Percentiles rank a stretch among this genome's conserved stretches.
phyloP scores from a whole-genome alignment of 1,284 basidiomycete species.

The Austroboletus rostrupii region DNA sequence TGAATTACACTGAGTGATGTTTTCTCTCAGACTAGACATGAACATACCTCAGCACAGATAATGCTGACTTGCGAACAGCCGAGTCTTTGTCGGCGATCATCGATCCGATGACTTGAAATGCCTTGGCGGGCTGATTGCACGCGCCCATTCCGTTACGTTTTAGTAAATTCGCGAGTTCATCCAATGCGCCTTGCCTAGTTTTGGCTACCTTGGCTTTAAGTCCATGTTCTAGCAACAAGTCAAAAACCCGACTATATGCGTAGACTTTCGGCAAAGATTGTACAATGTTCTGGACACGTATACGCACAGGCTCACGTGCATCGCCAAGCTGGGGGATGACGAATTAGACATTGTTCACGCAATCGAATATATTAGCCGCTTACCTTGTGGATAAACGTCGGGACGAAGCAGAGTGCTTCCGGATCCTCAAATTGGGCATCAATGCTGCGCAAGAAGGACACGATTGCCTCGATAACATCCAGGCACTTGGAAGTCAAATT shows the following conservation, averaged over 20 bases:
- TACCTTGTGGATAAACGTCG: slow-evolving; percentile 90
- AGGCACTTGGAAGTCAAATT: slow-evolving; percentile 87
- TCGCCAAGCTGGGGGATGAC: slow-evolving; percentile 62
- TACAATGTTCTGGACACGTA: slow-evolving; percentile 68
- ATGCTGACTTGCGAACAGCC: slow-evolving; percentile 78
- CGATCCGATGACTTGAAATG: slow-evolving; percentile 75
- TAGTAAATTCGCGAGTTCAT: slow-evolving; percentile 76
- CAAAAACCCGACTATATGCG: slow-evolving; percentile 87
- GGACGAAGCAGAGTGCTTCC: slow-evolving; percentile 87
- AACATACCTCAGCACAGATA: slow-evolving; percentile 66
- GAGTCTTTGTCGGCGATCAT: slow-evolving; percentile 89
- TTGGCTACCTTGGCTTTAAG: slow-evolving; percentile 87
- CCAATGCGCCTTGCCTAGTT: slow-evolving; percentile 80
- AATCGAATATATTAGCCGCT: slow-evolving; percentile 13
- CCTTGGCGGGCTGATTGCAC: slow-evolving; percentile 72
- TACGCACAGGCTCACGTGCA: slow-evolving; percentile 70
- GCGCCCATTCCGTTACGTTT: slow-evolving; percentile 82
- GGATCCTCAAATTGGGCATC: slow-evolving; percentile 84
- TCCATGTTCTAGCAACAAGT: slow-evolving; percentile 82
- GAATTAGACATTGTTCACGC: slow-evolving; percentile 3
- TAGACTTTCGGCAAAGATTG: slow-evolving; percentile 76
- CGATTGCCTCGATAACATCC: slow-evolving; percentile 80
- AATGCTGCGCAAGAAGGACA: slow-evolving; percentile 67
- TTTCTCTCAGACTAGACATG: slow-evolving; percentile 1
- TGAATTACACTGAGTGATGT: slow-evolving; percentile 4